Evolutionary conservation across 1,139 yeast species (phyloP), one percentile per base, ranked within the genome.

Genomic region (Zygoascus hellenicus): DNA sequence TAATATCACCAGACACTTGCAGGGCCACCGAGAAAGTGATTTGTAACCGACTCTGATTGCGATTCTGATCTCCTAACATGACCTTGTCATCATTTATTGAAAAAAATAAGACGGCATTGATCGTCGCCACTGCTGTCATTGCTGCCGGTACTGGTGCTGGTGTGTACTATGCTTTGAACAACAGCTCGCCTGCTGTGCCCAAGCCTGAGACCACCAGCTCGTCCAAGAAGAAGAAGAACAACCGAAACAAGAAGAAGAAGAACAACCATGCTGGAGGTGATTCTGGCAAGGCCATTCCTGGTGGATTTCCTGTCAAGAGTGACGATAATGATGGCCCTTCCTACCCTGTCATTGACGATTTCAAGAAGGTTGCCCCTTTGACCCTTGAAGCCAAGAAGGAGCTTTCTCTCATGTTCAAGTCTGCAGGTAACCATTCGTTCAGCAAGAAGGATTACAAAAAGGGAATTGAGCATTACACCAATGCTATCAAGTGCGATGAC

Each of bases 401-500:
- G 54, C 78, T 88, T 75, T 87, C 96, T 7, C 66, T 78, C 51
- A 79, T 82, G 38, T 77, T 90, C 68, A 92, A 92, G 70, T 94
- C 84, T 60, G 92, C 85, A 52, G 99, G 98, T 62, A 92, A 92
- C 67, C 75, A 74, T 49, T 81, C 74, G 52, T 92, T 86, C 74
- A 84, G 83, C 66, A 68, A 70, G 50, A 83, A 86, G 69, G 72
- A 83, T 49, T 86, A 75, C 63, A 74, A 78, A 48, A 74, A 76
- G 34, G 97, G 97, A 38, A 79, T 89, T 59, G 78, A 77, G 43
- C 82, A 75, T 66, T 92, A 92, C 70, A 66, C 86, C 40, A 79
- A 78, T 51, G 97, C 98, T 11, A 74, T 94, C 58, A 66, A 74
- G 52, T 75, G 88, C 62, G 57, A 61, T 52, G 81, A 81, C 62